Conservation (phyloP, 345 rosid species). For the Populus deltoides region DNA sequence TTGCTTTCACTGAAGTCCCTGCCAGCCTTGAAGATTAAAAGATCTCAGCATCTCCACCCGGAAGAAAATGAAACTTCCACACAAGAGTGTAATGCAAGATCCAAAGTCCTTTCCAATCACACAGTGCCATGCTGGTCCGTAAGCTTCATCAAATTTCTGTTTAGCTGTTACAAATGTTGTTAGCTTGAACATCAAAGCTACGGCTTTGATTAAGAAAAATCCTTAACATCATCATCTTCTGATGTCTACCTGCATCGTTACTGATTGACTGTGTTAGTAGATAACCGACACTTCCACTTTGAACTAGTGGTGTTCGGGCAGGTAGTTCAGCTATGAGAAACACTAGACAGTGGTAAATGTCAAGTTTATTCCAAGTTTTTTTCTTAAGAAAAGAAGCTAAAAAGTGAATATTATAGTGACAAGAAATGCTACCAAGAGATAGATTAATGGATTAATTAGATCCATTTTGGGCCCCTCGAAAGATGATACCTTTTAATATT, state of each 20-base stretch:
- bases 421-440: neutral
- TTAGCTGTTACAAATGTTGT: neutral
- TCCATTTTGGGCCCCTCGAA: neutral
- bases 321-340: neutral
- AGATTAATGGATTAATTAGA: neutral
- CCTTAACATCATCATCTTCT: neutral
- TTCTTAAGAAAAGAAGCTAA: neutral
- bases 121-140: constrained; percentile 49
- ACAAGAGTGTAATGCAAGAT: constrained; percentile 49
- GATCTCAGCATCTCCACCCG: constrained; percentile 45
- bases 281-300: no score
- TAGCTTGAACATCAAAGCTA: neutral
- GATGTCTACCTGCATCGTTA: no score
- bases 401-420: neutral
- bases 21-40: constrained; percentile 51
- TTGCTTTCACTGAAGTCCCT: constrained; percentile 40
- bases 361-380: constrained; percentile 16
- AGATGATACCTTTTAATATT: neutral
- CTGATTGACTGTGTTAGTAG: no score
- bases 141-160: constrained; percentile 51
- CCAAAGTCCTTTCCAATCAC: constrained; percentile 53
- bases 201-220: neutral
- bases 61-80: constrained; percentile 49
- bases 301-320: neutral
- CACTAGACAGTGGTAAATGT: neutral